phyloP scores from a whole-genome alignment of 305 asterid species.

The Fraxinus ornus region DNA sequence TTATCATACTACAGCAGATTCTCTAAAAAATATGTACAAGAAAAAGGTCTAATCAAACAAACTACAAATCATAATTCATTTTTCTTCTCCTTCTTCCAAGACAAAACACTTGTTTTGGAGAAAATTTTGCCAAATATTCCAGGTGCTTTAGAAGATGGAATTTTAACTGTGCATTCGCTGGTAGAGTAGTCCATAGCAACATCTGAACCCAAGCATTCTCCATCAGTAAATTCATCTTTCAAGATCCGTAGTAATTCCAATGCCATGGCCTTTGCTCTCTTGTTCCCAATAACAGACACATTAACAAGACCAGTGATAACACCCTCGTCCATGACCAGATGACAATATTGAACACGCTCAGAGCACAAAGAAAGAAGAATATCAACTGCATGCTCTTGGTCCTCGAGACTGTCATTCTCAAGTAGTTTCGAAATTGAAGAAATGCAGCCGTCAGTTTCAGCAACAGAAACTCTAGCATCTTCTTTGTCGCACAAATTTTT shows the following conservation, averaged over 20 bases:
- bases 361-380: slow-evolving; percentile 72
- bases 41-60: not conserved
- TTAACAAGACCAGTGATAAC: slow-evolving; percentile 55
- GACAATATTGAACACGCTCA: slow-evolving; percentile 43
- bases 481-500: slow-evolving; percentile 40
- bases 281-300: slow-evolving; percentile 62
- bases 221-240: slow-evolving; percentile 40
- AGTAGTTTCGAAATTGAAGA: slow-evolving; percentile 52
- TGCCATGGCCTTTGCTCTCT: slow-evolving; percentile 56
- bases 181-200: not conserved
- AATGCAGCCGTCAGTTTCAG: slow-evolving; percentile 65
- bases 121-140: slow-evolving; percentile 47
- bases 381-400: slow-evolving; percentile 66
- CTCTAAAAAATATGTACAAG: slow-evolving; percentile 16
- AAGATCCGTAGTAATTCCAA: slow-evolving; percentile 62
- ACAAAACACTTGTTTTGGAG: slow-evolving; percentile 21
- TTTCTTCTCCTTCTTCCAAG: slow-evolving; percentile 27
- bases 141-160: slow-evolving; percentile 28
- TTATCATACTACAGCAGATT: not conserved
- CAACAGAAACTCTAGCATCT: slow-evolving; percentile 42
- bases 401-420: slow-evolving; percentile 47
- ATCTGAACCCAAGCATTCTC: slow-evolving; percentile 31
- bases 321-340: slow-evolving; percentile 66
- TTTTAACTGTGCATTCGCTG: slow-evolving; percentile 25
- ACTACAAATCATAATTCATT: not conserved